Evolutionary conservation across 768 basidiomycete genomes (phyloP), one percentile per base, ranked within the genome.

Genomic region (Melanogaster broomeanus): DNA sequence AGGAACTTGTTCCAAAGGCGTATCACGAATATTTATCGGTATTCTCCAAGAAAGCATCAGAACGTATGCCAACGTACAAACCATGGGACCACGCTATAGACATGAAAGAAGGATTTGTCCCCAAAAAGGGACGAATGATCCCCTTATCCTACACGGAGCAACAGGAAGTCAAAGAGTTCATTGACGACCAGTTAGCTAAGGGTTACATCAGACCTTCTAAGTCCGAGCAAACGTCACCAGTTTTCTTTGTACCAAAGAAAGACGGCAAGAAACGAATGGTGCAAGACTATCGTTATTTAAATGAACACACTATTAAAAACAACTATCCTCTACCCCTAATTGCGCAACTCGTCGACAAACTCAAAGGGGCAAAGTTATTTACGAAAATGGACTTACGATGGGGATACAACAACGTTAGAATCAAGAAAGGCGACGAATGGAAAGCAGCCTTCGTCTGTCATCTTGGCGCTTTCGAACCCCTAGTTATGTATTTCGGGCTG

Each of bases 401-500:
- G 35, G 70, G 62, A 4, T 74, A 69, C 51, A 66, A 73, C 45
- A 69, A 67, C n/a, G n/a, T n/a, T n/a, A n/a, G n/a, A n/a, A n/a
- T n/a, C n/a, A n/a, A n/a, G n/a, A n/a, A n/a, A n/a, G 75, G 74
- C 6, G 67, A 78, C 53, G 63, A 77, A 59, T 70, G 61, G 64
- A 79, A 75, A 53, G 75, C 68, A 3, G 72, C 66, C n/a, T 73
- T 82, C 55, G 41, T 58, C 2, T 75, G 71, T 0, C 54, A 66
- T 19, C 55, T 56, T 3, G 76, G 77, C 1, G 52, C 68, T 1
- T 77, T 69, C 49, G 71, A 79, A 65, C 73, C 54, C 33, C 53
- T 55, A 19, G 75, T 72, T 34, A 77, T 73, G 73, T 75, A n/a
- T n/a, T n/a, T n/a, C n/a, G n/a, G n/a, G n/a, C n/a, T n/a, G n/a